Evolutionary conservation across 257 asterid species (phyloP), one percentile per base, ranked within the genome.

Genomic region (Asclepias syriaca): DNA sequence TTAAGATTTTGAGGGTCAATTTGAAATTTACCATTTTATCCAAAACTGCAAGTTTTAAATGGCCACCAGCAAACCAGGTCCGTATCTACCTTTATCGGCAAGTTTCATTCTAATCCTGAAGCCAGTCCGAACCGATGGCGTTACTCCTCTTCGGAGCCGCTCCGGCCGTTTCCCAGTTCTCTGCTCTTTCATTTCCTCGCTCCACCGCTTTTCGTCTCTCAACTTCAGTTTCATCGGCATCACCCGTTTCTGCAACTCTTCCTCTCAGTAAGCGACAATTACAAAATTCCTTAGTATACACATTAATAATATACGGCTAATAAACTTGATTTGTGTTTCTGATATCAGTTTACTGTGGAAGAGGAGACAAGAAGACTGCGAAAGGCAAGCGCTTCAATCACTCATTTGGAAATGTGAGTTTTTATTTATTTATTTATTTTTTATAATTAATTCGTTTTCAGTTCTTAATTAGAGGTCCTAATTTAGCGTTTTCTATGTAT

Each of bases 351-450:
- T 84, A 85, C 72, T 94, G 98, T 75, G 99, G 99, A 50, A 85
- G 99, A 86, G 99, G 99, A 5, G 99, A 94, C 77, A 90, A 78
- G 87, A 94, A 91, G 83, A 94, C 97, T 24, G 99, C 97, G 3
- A 81, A 83, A 83, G 99, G 99, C 74, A 94, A 94, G 88, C 93
- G 98, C 16, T 94, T 94, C 85, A 91, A 84, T 75, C 96, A 88
- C 84, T 94, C 99, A 46, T 94, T 85, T 50, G 99, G 99, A 77
- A 94, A 94, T 79, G 99, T 94, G 78, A 77, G 96, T 61, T 34
- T 48, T 55, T 16, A 21, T 46, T n/a, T 29, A 29, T 29, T 29
- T 29, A 2, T 29, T 29, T 29, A 29, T 29, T 65, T 2, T 55
- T 51, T 6, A 51, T 15, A 16, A 5, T 2, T 15, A 19, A 19